Conservation (phyloP, 148 eudicot species). For the Rhododendron molle region DNA sequence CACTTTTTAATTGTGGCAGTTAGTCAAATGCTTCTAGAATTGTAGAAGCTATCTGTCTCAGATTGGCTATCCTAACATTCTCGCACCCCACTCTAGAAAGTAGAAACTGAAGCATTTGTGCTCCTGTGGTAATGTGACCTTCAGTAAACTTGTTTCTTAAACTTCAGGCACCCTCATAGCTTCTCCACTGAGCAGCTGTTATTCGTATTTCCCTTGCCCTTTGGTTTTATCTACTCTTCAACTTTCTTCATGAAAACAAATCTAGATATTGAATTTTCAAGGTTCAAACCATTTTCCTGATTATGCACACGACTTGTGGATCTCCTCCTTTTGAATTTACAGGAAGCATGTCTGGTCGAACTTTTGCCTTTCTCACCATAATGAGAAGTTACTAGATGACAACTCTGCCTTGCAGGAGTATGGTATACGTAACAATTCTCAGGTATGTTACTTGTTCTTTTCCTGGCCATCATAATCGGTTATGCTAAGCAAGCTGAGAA, state of each 20-base stretch:
- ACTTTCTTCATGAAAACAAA: neutral
- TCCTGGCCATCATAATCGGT: neutral
- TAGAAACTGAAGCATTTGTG: neutral
- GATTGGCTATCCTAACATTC: neutral
- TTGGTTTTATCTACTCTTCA: neutral
- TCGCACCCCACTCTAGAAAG: neutral
- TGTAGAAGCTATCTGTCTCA: neutral
- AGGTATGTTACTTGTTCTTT: conserved; percentile 35
- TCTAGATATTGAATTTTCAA: neutral
- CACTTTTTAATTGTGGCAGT: neutral
- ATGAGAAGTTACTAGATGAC: conserved; percentile 76
- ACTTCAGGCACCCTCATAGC: neutral
- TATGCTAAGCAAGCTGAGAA: neutral
- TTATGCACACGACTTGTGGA: neutral
- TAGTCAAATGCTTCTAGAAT: neutral
- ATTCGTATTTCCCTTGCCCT: neutral
- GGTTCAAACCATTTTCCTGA: neutral
- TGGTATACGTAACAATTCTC: conserved; percentile 79
- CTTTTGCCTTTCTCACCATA: conserved; percentile 69
- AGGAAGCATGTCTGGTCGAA: conserved; percentile 97
- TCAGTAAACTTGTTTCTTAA: neutral
- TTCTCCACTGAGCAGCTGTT: neutral
- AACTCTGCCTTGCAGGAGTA: conserved; percentile 56
- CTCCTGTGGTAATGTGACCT: neutral
- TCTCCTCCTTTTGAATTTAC: conserved; percentile 13